A percentile compares a stretch with the other conserved stretches of the same genome.
These are phyloP conservation scores for Eucalyptus curtisii DNA, from an alignment of 345 rosid genomes.

Conservation along the genomic window DNA sequence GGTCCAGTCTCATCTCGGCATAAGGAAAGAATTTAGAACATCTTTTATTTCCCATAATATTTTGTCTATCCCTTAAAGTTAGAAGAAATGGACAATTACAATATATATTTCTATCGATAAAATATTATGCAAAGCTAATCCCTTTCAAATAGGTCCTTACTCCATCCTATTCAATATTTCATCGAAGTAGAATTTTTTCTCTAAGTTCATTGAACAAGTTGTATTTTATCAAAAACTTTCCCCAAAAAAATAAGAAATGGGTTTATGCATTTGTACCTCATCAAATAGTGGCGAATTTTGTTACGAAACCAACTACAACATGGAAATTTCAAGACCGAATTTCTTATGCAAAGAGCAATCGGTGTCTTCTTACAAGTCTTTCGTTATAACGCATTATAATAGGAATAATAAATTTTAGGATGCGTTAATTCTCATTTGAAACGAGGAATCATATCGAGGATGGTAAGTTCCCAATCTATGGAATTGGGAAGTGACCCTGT, in stretches of 20 bases:
- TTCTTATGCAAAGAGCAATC: neutral
- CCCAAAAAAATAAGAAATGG: neutral
- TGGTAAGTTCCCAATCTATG: neutral
- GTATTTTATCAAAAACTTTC: neutral
- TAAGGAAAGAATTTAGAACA: neutral
- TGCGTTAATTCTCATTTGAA: fast-evolving
- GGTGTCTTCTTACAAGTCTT: neutral
- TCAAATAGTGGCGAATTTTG: neutral
- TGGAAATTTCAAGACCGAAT: neutral
- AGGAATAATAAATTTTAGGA: neutral
- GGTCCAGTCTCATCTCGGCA: neutral
- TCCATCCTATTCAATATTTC: neutral
- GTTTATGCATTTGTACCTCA: neutral
- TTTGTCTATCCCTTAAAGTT: neutral
- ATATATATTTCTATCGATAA: neutral
- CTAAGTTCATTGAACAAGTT: neutral
- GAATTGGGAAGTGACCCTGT: neutral
- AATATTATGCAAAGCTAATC: neutral
- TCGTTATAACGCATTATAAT: neutral
- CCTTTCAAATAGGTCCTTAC: neutral
- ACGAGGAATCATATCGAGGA: neutral
- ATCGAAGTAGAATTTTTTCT: neutral
- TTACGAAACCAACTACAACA: neutral
- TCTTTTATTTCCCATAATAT: neutral
- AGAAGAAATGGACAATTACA: neutral